phyloP scores from a whole-genome alignment of 1,284 basidiomycete species.

The Boletus sp. region DNA sequence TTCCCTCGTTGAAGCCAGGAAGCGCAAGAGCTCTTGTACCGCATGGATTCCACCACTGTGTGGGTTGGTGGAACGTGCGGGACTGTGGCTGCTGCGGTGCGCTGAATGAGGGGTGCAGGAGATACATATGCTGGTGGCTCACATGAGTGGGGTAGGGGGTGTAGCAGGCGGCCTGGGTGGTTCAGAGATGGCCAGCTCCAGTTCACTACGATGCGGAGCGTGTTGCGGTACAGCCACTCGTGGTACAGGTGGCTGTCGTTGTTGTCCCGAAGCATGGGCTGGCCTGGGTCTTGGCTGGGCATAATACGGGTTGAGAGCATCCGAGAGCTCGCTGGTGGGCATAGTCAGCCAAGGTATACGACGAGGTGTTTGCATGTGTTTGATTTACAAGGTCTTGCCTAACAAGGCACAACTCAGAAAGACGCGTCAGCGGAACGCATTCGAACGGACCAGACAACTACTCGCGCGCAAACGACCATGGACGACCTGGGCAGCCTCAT shows the following conservation, averaged over 20 bases:
- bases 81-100: slow-evolving; percentile 10
- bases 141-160: slow-evolving; percentile 27
- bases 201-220: slow-evolving; percentile 52
- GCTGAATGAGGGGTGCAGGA: neutral
- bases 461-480: slow-evolving; percentile 17
- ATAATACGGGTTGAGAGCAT: slow-evolving; percentile 68
- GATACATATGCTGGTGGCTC: slow-evolving; percentile 11
- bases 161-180: slow-evolving; percentile 37
- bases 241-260: slow-evolving; percentile 10
- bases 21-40: slow-evolving; percentile 54
- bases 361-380: slow-evolving; percentile 29
- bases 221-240: slow-evolving; percentile 35
- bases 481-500: slow-evolving; percentile 56
- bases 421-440: slow-evolving; percentile 51
- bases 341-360: slow-evolving; percentile 27
- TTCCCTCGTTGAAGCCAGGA: slow-evolving; percentile 49
- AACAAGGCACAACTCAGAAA: slow-evolving; percentile 32
- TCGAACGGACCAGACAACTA: too few relatives aligned
- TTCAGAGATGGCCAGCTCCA: slow-evolving; percentile 54
- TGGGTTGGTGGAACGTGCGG: slow-evolving; percentile 17
- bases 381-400: slow-evolving; percentile 33
- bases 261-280: slow-evolving; percentile 20
- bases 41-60: slow-evolving; percentile 39
- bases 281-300: slow-evolving; percentile 42
- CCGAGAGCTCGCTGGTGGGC: slow-evolving; percentile 66